These are phyloP conservation scores for Chrysosphaeria jannelii DNA, from an alignment of 2,329 filamentous ascomycete species.

Conservation along the genomic window DNA sequence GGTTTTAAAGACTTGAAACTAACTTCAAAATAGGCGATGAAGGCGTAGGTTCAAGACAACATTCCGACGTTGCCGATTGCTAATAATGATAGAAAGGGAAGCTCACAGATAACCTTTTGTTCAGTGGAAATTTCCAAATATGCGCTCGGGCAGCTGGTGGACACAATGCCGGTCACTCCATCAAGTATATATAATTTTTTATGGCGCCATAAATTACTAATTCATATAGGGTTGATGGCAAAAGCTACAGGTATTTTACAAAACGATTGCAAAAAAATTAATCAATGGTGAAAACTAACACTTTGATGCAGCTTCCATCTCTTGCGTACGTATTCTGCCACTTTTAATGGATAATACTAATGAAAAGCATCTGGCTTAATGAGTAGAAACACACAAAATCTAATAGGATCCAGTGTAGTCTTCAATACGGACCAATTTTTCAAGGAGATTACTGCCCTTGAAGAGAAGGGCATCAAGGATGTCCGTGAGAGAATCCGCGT, in stretches of 20 bases:
- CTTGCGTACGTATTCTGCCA: slow-evolving; percentile 8
- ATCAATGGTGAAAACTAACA: slow-evolving; percentile 1
- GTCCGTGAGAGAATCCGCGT: slow-evolving; percentile 24
- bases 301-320: slow-evolving; percentile 4
- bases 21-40: too few relatives aligned
- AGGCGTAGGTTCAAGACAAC: slow-evolving; percentile 2
- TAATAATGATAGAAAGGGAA: slow-evolving; percentile 6
- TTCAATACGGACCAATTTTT: slow-evolving; percentile 25
- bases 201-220: neutral
- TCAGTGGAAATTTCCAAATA: slow-evolving; percentile 8
- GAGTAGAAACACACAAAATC: slow-evolving; percentile 37
- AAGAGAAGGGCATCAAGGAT: slow-evolving; percentile 10
- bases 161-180: slow-evolving; percentile 26
- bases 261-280: neutral
- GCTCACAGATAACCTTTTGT: slow-evolving; percentile 5
- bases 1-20: too few relatives aligned
- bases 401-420: slow-evolving; percentile 40
- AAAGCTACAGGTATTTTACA: slow-evolving; percentile 5
- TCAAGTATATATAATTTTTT: slow-evolving; percentile 3
- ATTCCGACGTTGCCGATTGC: too few relatives aligned
- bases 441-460: slow-evolving; percentile 12
- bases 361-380: slow-evolving; percentile 30
- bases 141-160: slow-evolving; percentile 28
- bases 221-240: slow-evolving; percentile 3
- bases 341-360: slow-evolving; percentile 17